phyloP scores from a whole-genome alignment of 2,329 filamentous ascomycete genomes.

The Fusarium sp. region DNA sequence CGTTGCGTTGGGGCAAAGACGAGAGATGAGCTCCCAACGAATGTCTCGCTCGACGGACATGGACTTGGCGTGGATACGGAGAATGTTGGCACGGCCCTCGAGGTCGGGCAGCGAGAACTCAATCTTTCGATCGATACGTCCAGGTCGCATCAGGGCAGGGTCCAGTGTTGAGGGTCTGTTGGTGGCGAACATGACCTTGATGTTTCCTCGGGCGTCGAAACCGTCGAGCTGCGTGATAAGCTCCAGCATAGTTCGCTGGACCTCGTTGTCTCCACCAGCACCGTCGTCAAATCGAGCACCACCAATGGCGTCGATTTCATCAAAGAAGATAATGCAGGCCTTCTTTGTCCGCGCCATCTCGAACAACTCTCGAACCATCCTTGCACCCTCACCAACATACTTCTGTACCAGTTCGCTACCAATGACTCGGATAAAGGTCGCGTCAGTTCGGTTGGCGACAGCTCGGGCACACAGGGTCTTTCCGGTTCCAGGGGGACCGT shows the following conservation, averaged over 20 bases:
- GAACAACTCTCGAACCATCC: conserved; percentile 98
- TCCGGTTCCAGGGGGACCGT: conserved; percentile 97
- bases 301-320: conserved; percentile 96
- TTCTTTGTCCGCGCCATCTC: conserved; percentile 99
- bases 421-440: conserved; percentile 98
- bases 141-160: conserved; percentile 95
- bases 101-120: conserved; percentile 98
- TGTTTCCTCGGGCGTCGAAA: conserved; percentile 96
- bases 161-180: conserved; percentile 96
- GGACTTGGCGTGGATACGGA: conserved; percentile 98
- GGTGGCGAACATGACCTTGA: conserved; percentile 99
- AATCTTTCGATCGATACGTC: conserved; percentile 98
- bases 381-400: conserved; percentile 96
- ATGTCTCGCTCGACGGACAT: conserved; percentile 99
- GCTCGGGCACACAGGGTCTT: conserved; percentile 98
- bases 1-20: conserved; percentile 95
- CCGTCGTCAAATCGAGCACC: conserved; percentile 97
- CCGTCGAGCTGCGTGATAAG: conserved; percentile 96
- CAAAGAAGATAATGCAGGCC: conserved; percentile 97
- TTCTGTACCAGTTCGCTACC: conserved; percentile 98
- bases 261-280: conserved; percentile 96
- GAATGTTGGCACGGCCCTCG: conserved; percentile 95
- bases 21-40: conserved; percentile 97
- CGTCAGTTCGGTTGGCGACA: conserved; percentile 96
- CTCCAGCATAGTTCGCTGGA: conserved; percentile 97